Percentiles rank a stretch among this genome's conserved stretches.
These are phyloP conservation scores for Sporisorium exsertum DNA, from an alignment of 1,284 basidiomycete species.

Conservation along the genomic window DNA sequence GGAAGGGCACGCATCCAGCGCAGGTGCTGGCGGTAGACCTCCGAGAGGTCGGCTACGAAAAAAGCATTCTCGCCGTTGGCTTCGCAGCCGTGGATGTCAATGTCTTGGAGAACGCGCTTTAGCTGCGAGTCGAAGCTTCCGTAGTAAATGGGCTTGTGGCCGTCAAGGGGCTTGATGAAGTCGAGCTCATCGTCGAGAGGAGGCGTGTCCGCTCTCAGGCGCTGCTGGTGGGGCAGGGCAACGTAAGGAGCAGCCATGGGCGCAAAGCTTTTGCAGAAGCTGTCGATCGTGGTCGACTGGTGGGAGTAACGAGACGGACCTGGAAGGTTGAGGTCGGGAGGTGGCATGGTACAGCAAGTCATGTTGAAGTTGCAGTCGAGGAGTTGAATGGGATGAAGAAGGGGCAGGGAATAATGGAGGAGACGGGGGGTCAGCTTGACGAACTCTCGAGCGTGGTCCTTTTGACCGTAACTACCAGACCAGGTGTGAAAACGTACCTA, in stretches of 20 bases:
- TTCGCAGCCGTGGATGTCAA: conserved; percentile 71
- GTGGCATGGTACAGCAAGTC: conserved; percentile 27
- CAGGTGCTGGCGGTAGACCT: conserved; percentile 86
- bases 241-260: conserved; percentile 48
- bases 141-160: conserved; percentile 55
- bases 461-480: conserved; percentile 17
- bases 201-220: conserved; percentile 44
- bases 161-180: conserved; percentile 45
- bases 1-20: conserved; percentile 82
- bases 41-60: conserved; percentile 92
- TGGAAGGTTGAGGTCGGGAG: conserved; percentile 20
- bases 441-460: conserved; percentile 2
- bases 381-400: background rate
- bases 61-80: conserved; percentile 90
- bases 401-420: background rate
- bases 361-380: conserved; percentile 11
- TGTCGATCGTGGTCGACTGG: conserved; percentile 37
- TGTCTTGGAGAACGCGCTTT: conserved; percentile 50
- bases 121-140: conserved; percentile 62
- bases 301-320: conserved; percentile 33
- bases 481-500: conserved; percentile 14
- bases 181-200: conserved; percentile 52
- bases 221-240: conserved; percentile 49
- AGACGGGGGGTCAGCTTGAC: conserved; percentile 15
- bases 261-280: conserved; percentile 14